Evolutionary conservation across 192 early-diverging fungal genomes (phyloP), one percentile per base, ranked within the genome.

Genomic region (Dispira parvispora): DNA sequence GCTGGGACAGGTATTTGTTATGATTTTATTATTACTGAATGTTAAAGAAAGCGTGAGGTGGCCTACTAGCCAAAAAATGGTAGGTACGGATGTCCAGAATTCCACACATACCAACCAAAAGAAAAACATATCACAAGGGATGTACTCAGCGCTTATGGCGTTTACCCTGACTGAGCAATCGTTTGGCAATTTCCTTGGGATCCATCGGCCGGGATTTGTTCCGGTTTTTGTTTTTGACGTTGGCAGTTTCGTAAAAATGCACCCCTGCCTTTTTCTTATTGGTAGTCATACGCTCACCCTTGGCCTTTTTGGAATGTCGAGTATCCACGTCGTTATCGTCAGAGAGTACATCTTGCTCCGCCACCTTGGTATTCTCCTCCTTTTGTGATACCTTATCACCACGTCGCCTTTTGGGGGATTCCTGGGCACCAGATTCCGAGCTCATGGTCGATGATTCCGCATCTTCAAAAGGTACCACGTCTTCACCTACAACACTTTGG

Each of bases 171-270:
- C 66, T 66, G 45, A 65, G 65, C 38, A 81, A 62, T 54, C 71
- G 74, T 52, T 75, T 78, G 25, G 71, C 68, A 38, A 77, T 57
- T 61, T 77, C 78, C 18, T 69, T 61, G 20, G 78, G 80, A 47
- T 87, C 83, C 62, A 85, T 75, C 23, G 85, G 89, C 65, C 82
- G 84, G 46, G 69, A 70, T 69, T 88, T 90, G 70, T 83, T 90
- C 46, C 90, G 80, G 73, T 91, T 91, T 71, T 79, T 77, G 75
- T 96, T 96, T 80, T 98, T 98, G 70, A 98, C 85, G 71, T 98
- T 98, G 69, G 92, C 91, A 3, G 75, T 78, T 62, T 88, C 84
- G 64, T 98, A 98, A 71, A 82, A 98, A 71, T 98, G 87, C 45
- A 77, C 80, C 52, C 91, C 91, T 50, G 89, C 81, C 76, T 94